Conservation (phyloP, 257 asterid species). For the Salvia splendens region DNA sequence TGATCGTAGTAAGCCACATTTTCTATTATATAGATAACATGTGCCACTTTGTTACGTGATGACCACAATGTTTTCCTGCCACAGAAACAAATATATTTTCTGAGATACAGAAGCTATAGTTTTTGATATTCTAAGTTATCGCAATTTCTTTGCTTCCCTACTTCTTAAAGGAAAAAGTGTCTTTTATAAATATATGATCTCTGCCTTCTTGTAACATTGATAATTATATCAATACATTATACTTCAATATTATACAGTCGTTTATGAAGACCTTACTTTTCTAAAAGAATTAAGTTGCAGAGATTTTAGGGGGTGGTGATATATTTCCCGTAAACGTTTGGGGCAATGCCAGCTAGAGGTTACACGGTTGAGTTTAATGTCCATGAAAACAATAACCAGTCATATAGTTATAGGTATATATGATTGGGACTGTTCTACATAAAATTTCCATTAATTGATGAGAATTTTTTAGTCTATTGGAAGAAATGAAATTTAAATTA, state of each 20-base stretch:
- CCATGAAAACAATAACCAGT: constrained; percentile 4
- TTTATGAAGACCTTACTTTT: not conserved
- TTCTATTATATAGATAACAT: not conserved
- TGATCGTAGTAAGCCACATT: not conserved
- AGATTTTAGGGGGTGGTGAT: not conserved
- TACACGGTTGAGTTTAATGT: constrained; percentile 13
- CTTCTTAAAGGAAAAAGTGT: constrained; percentile 4
- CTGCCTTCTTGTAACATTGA: not conserved
- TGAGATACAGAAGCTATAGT: not conserved
- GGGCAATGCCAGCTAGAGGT: not conserved
- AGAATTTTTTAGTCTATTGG: not conserved
- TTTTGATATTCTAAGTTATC: not conserved
- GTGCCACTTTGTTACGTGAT: not conserved
- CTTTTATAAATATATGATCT: constrained; percentile 2
- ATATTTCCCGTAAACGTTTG: not conserved
- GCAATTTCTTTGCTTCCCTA: not conserved
- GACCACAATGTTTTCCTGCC: constrained; percentile 1
- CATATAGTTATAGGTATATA: constrained; percentile 5
- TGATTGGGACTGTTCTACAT: not conserved
- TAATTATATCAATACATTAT: not conserved
- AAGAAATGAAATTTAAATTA: constrained; percentile 5
- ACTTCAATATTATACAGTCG: constrained; percentile 7
- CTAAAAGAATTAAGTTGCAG: not conserved
- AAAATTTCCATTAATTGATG: constrained; percentile 2
- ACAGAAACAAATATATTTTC: not conserved